Conservation (phyloP, 2,329 filamentous ascomycete genomes). For the Penicillium sp. region DNA sequence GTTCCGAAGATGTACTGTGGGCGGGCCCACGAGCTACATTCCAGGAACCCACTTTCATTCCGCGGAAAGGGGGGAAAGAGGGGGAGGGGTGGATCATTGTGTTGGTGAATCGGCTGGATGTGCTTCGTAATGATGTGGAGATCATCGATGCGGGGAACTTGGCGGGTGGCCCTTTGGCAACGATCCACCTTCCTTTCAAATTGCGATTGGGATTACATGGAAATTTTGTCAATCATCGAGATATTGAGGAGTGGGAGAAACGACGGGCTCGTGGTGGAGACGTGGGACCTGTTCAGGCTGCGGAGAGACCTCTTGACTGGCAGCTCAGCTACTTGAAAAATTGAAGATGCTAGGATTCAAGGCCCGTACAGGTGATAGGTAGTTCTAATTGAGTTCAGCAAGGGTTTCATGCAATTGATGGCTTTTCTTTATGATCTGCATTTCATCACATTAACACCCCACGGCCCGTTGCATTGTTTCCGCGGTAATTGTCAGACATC, state of each 20-base stretch:
- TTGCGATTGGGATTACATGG: not conserved
- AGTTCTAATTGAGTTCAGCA: no score
- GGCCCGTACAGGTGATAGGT: no score
- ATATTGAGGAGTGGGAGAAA: not conserved
- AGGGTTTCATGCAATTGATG: no score
- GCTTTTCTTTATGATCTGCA: no score
- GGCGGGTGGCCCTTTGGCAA: conserved; percentile 27
- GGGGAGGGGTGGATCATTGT: conserved; percentile 35
- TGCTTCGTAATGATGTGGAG: conserved; percentile 35
- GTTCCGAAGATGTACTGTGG: not conserved
- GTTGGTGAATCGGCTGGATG: conserved; percentile 41
- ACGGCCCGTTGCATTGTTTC: no score
- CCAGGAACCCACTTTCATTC: not conserved
- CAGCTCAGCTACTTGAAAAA: not conserved
- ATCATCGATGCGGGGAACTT: conserved; percentile 35
- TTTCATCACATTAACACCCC: no score
- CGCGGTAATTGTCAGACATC: no score
- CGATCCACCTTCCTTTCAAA: not conserved
- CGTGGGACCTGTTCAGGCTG: not conserved
- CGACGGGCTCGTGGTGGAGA: not conserved
- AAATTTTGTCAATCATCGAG: not conserved
- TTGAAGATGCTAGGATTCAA: no score
- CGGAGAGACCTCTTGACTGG: not conserved
- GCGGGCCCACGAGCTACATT: not conserved
- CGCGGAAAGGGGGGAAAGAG: conserved; percentile 24